Evolutionary conservation across 371 early-diverging fungal species (phyloP).

Genomic region (Sanchytrium tribonematis): DNA sequence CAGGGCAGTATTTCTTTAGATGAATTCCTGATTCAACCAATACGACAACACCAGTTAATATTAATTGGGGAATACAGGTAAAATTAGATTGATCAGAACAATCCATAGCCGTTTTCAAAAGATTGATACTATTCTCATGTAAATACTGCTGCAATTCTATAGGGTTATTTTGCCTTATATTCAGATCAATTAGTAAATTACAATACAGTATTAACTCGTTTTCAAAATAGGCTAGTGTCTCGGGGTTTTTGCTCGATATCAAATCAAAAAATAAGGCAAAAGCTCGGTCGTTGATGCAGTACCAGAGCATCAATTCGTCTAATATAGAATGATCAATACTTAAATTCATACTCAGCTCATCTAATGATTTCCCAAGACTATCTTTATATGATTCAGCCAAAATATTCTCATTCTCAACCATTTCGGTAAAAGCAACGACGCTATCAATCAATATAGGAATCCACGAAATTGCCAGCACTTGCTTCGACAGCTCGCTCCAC

Average conservation of each 20-base stretch:
- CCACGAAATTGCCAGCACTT: no score
- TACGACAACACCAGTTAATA: no score
- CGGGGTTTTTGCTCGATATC: not conserved
- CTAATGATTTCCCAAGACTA: not conserved
- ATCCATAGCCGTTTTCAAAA: not conserved
- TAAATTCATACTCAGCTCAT: not conserved
- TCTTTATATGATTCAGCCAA: no score
- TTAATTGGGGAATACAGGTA: no score
- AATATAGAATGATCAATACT: not conserved
- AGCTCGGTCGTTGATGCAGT: not conserved
- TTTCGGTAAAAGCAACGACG: no score
- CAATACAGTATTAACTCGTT: not conserved
- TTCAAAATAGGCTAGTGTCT: not conserved
- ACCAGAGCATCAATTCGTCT: not conserved
- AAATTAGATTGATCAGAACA: no score
- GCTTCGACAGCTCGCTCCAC: no score
- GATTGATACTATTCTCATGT: not conserved
- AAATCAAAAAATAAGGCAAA: not conserved
- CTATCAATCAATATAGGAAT: no score
- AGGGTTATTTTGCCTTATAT: not conserved
- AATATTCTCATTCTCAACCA: no score
- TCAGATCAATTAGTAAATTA: not conserved
- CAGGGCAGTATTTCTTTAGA: no score
- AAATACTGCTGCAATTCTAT: not conserved
- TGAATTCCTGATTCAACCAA: no score